Percentiles rank a stretch among this genome's conserved stretches.
These are phyloP conservation scores for Ogataea glucozyma DNA, from an alignment of 805 yeast species.

Conservation along the genomic window DNA sequence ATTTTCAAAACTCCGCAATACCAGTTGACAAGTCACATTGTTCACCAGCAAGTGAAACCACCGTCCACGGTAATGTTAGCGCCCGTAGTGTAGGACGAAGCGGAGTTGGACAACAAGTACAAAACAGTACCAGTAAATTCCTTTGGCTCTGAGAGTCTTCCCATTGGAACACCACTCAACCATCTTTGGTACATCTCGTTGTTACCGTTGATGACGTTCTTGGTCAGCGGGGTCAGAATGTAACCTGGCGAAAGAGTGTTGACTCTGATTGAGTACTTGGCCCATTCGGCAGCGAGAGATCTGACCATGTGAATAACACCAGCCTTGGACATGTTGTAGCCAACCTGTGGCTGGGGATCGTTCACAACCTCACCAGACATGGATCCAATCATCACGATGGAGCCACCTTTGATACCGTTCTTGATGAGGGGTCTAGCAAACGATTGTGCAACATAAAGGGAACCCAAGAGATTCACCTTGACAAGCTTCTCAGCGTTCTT, in stretches of 20 bases:
- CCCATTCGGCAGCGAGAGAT: constrained; percentile 82
- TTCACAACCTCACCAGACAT: constrained; percentile 79
- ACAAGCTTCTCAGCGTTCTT: constrained; percentile 64
- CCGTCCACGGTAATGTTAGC: constrained; percentile 83
- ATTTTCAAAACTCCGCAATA: background rate
- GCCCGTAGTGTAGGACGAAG: constrained; percentile 81
- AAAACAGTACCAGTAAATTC: constrained; percentile 78
- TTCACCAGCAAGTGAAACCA: constrained; percentile 81
- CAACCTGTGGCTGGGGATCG: constrained; percentile 77
- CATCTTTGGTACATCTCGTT: constrained; percentile 64
- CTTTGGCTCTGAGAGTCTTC: constrained; percentile 82
- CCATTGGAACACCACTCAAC: constrained; percentile 73
- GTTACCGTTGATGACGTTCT: constrained; percentile 63
- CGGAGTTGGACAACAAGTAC: constrained; percentile 69
- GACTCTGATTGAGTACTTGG: constrained; percentile 71
- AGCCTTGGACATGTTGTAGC: constrained; percentile 84
- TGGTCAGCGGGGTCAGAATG: constrained; percentile 76
- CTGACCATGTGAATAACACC: constrained; percentile 80
- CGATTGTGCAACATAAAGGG: constrained; percentile 71
- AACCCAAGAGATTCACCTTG: constrained; percentile 73
- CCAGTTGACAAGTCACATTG: background rate
- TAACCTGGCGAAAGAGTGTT: constrained; percentile 81
- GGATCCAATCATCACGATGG: constrained; percentile 71
- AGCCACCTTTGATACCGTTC: constrained; percentile 53
- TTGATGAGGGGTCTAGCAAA: constrained; percentile 67